Conservation (phyloP, 2,329 filamentous ascomycete genomes). For the Epicoccum nigrum region DNA sequence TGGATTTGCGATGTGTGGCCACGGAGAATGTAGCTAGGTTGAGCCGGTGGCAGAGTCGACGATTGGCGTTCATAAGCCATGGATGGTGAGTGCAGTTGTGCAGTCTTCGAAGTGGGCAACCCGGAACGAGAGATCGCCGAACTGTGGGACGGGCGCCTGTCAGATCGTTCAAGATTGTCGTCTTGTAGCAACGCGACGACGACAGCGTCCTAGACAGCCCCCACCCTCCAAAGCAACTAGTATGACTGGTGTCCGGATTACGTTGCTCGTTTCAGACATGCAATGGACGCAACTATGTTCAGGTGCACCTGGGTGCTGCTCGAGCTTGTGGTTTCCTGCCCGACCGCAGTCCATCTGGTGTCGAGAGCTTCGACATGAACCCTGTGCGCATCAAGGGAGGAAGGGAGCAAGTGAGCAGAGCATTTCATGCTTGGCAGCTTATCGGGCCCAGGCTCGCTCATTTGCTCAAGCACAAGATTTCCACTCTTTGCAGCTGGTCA, state of each 20-base stretch:
- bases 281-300: neutral
- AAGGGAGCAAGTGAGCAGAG: neutral
- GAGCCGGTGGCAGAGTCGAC: constrained; percentile 55
- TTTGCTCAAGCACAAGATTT: neutral
- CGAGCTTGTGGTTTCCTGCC: neutral
- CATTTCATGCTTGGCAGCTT: neutral
- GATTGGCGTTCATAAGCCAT: constrained; percentile 40
- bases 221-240: neutral
- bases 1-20: constrained; percentile 86
- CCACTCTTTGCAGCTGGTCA: neutral
- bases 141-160: constrained; percentile 23
- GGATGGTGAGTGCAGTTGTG: constrained; percentile 34
- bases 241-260: neutral
- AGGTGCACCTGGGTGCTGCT: neutral
- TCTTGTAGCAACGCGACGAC: constrained; percentile 1
- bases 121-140: constrained; percentile 40
- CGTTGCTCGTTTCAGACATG: neutral
- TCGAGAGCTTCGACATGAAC: neutral
- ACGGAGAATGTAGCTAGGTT: constrained; percentile 75
- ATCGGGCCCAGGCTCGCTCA: neutral
- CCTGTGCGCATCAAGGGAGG: constrained; percentile 1
- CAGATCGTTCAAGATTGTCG: constrained; percentile 17
- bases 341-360: neutral
- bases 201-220: constrained; percentile 20
- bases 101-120: constrained; percentile 34